These are phyloP conservation scores for Ustilago esculenta DNA, from an alignment of 1,284 basidiomycete species.

Conservation along the genomic window DNA sequence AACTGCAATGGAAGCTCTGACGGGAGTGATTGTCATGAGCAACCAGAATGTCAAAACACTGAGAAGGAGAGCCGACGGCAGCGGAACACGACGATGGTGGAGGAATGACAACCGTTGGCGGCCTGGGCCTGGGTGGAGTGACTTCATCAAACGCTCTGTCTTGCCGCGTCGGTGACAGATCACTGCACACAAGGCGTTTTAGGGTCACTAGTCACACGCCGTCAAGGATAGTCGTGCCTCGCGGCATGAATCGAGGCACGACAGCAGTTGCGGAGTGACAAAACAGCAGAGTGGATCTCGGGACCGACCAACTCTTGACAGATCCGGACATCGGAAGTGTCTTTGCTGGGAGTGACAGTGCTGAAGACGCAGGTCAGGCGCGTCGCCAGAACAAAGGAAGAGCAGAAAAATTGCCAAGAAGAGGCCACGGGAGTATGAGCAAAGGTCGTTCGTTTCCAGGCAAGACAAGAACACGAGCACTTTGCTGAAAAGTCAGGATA, in stretches of 20 bases:
- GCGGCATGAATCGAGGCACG: not conserved
- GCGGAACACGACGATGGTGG: conserved; percentile 6
- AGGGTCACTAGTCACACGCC: no score
- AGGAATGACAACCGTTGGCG: not conserved
- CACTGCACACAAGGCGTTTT: not conserved
- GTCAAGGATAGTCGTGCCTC: no score
- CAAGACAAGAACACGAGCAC: conserved; percentile 5
- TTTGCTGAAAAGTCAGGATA: conserved; percentile 7
- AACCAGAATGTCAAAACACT: not conserved
- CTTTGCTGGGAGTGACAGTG: no score
- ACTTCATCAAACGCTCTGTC: not conserved
- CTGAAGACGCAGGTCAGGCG: no score
- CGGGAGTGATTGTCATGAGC: conserved; percentile 15
- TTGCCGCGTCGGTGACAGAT: no score
- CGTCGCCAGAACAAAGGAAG: no score
- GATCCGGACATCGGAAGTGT: no score
- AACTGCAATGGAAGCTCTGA: conserved; percentile 16
- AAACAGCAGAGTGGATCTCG: no score
- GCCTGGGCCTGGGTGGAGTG: not conserved
- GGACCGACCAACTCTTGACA: no score
- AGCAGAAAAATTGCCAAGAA: no score
- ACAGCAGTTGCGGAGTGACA: not conserved
- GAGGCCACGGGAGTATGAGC: not conserved
- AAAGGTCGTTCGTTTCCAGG: conserved; percentile 1
- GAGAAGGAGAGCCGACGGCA: not conserved